Evolutionary conservation across 2,329 filamentous ascomycete genomes (phyloP).

Genomic region (Fragosphaeria purpurea): DNA sequence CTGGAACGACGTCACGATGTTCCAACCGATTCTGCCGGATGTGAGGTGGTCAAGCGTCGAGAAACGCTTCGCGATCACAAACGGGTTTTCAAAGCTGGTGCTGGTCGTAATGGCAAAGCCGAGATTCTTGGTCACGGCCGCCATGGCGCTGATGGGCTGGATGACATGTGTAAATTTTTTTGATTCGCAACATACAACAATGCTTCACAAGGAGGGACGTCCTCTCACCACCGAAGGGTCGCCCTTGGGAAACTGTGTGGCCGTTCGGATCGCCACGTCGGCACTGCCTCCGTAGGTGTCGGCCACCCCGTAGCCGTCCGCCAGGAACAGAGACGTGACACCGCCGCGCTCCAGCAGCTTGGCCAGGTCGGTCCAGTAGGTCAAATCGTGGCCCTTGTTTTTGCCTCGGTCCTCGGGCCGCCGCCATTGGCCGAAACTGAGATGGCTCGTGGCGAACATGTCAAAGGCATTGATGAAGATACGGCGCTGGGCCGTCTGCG

Average conservation of each 20-base stretch:
- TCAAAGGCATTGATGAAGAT: conserved; percentile 11
- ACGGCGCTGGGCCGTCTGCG: neutral
- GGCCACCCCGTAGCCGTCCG: neutral
- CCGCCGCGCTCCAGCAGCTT: neutral
- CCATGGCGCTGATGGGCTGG: conserved; percentile 6
- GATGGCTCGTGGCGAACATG: conserved; percentile 8
- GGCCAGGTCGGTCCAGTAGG: conserved; percentile 25
- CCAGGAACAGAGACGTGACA: conserved; percentile 1
- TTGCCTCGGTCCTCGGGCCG: neutral
- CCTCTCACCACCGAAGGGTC: neutral
- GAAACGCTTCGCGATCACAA: conserved; percentile 3
- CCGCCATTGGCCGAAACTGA: conserved; percentile 7
- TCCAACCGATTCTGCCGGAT: conserved; percentile 9
- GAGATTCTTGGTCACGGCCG: conserved; percentile 7
- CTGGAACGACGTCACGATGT: too few relatives aligned
- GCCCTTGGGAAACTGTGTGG: neutral
- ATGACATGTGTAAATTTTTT: too few relatives aligned
- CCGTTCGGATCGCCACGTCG: neutral
- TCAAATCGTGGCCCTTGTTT: conserved; percentile 13
- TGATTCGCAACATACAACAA: too few relatives aligned
- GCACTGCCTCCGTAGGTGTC: conserved; percentile 3
- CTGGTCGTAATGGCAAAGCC: conserved; percentile 7
- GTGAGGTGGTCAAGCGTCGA: conserved; percentile 10
- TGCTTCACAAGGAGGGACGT: too few relatives aligned
- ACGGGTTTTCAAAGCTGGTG: conserved; percentile 7